A percentile compares a stretch with the other conserved stretches of the same genome.
Evolutionary conservation across 495 filamentous ascomycete genomes (phyloP).

Genomic region (Tuber umbilicatum): DNA sequence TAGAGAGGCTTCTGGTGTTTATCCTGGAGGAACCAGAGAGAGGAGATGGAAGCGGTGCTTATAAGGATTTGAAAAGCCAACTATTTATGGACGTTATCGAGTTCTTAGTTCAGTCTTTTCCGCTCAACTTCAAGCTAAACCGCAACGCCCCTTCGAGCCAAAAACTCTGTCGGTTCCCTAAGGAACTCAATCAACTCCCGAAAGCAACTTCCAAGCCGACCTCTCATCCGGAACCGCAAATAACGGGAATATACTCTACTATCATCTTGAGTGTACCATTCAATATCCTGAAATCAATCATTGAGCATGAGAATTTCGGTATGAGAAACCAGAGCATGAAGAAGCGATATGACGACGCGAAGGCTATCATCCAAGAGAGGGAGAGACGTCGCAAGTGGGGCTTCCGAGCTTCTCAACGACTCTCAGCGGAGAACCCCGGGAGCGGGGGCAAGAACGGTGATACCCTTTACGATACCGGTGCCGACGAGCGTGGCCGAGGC

Average conservation of each 20-base stretch:
- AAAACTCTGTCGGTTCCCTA: slow-evolving; percentile 26
- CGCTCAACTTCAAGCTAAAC: slow-evolving; percentile 34
- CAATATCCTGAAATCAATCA: slow-evolving; percentile 27
- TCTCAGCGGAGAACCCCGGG: not conserved
- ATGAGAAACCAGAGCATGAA: slow-evolving; percentile 23
- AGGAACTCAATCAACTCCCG: slow-evolving; percentile 11
- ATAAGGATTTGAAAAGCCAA: slow-evolving; percentile 23
- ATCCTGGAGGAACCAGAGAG: slow-evolving; percentile 20
- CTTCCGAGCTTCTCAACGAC: slow-evolving; percentile 23
- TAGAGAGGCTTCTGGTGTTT: slow-evolving; percentile 37
- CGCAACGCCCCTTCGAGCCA: slow-evolving; percentile 32
- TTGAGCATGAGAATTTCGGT: slow-evolving; percentile 36
- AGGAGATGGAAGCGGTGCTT: slow-evolving; percentile 10
- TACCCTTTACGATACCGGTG: not conserved
- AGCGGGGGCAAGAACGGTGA: not conserved
- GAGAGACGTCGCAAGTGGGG: slow-evolving; percentile 36
- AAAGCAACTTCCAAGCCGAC: not conserved
- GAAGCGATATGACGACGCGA: slow-evolving; percentile 34
- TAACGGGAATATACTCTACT: slow-evolving; percentile 28
- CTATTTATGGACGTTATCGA: slow-evolving; percentile 32
- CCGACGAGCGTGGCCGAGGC: not conserved
- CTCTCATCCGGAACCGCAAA: not conserved
- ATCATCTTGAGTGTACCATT: slow-evolving; percentile 37
- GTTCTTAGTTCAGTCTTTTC: slow-evolving; percentile 31
- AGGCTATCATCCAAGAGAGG: slow-evolving; percentile 36